phyloP scores from a whole-genome alignment of 306 rosid species.

The Begonia peltatifolia region DNA sequence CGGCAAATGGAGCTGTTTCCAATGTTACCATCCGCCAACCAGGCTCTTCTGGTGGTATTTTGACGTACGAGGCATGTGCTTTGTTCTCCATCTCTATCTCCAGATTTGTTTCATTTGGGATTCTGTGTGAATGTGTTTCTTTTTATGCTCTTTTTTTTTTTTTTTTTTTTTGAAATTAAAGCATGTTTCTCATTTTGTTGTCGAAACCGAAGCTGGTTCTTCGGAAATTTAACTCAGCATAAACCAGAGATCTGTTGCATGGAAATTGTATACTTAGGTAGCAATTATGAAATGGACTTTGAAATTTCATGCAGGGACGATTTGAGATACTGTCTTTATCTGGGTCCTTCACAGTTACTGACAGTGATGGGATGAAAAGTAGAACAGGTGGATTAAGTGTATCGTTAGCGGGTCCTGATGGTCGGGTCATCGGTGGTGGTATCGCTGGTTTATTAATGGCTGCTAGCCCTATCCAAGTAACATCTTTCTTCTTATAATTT shows the following conservation, averaged over 20 bases:
- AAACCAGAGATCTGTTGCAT: too few species aligned
- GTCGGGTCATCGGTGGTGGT: constrained; percentile 69
- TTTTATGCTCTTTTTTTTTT: too few species aligned
- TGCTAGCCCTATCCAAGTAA: constrained; percentile 68
- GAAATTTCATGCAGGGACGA: constrained; percentile 41
- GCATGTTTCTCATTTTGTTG: too few species aligned
- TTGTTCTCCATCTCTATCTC: neutral
- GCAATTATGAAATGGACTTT: too few species aligned
- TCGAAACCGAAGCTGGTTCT: too few species aligned
- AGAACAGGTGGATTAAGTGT: constrained; percentile 59
- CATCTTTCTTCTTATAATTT: too few species aligned
- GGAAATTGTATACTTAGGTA: too few species aligned
- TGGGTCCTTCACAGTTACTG: constrained; percentile 44
- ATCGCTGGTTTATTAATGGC: constrained; percentile 70
- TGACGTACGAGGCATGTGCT: constrained; percentile 61
- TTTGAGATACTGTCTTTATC: constrained; percentile 68
- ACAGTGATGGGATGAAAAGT: constrained; percentile 25
- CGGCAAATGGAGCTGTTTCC: neutral
- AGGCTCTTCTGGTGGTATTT: constrained; percentile 49
- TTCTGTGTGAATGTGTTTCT: too few species aligned
- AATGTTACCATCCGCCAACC: neutral
- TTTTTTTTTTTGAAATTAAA: too few species aligned
- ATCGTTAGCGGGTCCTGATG: constrained; percentile 68
- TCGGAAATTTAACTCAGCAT: too few species aligned
- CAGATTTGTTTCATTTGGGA: neutral